Evolutionary conservation across 495 filamentous ascomycete genomes (phyloP), one percentile per base, ranked within the genome.

Genomic region (Hypoxylon lienhwacheense): DNA sequence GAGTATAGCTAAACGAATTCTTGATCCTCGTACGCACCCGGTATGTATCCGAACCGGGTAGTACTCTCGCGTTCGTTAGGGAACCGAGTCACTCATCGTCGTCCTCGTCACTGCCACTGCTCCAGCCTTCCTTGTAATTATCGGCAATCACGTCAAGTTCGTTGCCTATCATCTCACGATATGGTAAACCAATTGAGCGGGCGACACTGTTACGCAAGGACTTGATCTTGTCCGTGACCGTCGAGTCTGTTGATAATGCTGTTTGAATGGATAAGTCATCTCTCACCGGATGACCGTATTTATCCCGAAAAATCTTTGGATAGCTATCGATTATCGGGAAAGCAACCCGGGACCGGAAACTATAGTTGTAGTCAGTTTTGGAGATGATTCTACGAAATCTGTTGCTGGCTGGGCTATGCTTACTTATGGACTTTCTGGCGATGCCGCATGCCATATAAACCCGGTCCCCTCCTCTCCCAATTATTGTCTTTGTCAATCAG

Each of bases 91-190:
- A 63, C 20, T 64, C 52, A 7, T 77, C 86, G 54, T 92, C 91
- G 55, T 87, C 90, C 7, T 84, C 84, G 37, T 95, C 90, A 37
- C 83, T 87, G 46, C 85, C 91, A 69, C 88, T 91, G 28, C 84
- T 81, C 90, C 90, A 97, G 1, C 90, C 92, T 41, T 91, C 88
- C 62, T 89, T 85, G 64, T 95, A 97, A 51, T 84, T 85, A 64
- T 96, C 92, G 7, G 86, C 83, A 49, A 97, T 85, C 60, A 88
- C 87, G 34, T 85, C 85, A 20, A 98, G 74, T n/a, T 89, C 85
- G 60, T 96, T 91, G 4, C 82, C 79, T 25, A 98, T 76, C 8
- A 75, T 77, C 70, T 98, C 93, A 7, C 87, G 80, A 57, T 97
- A 91, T 50, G 91, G 87, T 5, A 96, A 61, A 2, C 77, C 77